Percentiles rank a stretch among this genome's conserved stretches.
phyloP scores from a whole-genome alignment of 2,329 filamentous ascomycete species.

The Ophiostoma novo-ulmi region DNA sequence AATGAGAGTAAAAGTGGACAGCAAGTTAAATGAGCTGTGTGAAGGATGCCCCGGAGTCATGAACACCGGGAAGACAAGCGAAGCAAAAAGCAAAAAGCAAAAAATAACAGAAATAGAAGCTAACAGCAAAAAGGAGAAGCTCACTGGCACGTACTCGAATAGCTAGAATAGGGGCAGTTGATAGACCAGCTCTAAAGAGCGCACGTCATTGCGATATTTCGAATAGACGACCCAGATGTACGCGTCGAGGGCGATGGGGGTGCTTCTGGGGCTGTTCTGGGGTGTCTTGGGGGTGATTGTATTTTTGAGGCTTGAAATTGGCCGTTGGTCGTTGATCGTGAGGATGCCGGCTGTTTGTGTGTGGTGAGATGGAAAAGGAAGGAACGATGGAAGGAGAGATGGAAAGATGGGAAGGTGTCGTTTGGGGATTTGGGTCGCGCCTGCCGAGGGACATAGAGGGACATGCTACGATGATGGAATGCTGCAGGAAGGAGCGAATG shows the following conservation, averaged over 20 bases:
- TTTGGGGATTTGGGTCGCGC: not conserved
- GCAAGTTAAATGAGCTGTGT: slow-evolving; percentile 22
- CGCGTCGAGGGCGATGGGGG: not conserved
- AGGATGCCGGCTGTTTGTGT: not conserved
- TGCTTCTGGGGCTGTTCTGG: not conserved
- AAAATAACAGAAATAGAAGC: not conserved
- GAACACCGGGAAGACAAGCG: slow-evolving; percentile 3
- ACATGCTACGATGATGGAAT: slow-evolving; percentile 21
- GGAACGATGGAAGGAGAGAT: not conserved
- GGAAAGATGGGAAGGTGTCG: not conserved
- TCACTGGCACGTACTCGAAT: not conserved
- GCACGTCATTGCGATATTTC: slow-evolving; percentile 23
- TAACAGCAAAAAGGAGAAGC: slow-evolving; percentile 12
- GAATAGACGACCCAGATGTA: slow-evolving; percentile 1
- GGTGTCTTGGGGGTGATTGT: not conserved
- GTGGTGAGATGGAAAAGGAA: not conserved
- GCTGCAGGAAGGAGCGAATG: slow-evolving; percentile 14
- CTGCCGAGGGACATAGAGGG: slow-evolving; percentile 16
- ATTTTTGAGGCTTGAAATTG: not conserved
- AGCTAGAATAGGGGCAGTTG: not conserved
- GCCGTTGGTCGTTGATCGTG: not conserved
- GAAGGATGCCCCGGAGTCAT: slow-evolving; percentile 6
- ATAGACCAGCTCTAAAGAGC: slow-evolving; percentile 19
- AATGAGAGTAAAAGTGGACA: slow-evolving; percentile 22
- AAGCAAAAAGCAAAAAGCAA: slow-evolving; percentile 3